Base-by-base conservation (phyloP, 1,284 basidiomycete species). In the Cutaneotrichosporon arboriforme region DNA sequence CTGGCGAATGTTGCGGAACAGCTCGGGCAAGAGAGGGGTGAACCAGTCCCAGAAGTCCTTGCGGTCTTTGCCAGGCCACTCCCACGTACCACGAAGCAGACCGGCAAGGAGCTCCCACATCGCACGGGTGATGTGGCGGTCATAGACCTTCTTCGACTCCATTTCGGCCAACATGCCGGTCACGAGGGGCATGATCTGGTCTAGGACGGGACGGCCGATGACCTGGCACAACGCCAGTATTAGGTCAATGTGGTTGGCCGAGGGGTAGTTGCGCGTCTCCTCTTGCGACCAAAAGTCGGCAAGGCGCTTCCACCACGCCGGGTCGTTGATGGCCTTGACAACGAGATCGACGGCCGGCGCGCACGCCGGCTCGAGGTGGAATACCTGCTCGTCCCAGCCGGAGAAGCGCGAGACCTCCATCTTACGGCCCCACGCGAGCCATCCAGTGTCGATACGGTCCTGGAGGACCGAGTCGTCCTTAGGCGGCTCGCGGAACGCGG, bases 71-170 rank as follows among this genome's bases (percentile, higher is more conserved):
- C 79, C 78, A 1, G 84, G 80, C 94, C 94, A 98, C 70, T 97
- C 90, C 74, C 96, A 96, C 13, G 86, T 84, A 22, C 91, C 93
- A 81, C 78, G 63, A 47, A 87, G 70, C 45, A 88, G 67, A 40
- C 92, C 93, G 42, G 83, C 81, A 35, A 97, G 70, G 31, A 96
- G 77, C 77, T 98, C 94, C 47, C 87, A 89, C 8, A 87, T 86
- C 20, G 90, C 90, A 31, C 93, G 83, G 68, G 94, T 92, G 74
- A 90, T 89, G 78, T 90, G 94, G 53, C 90, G 87, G 69, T 97
- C 89, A 33, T 69, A 69, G 9, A 69, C 64, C 58, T 69, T 73
- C 42, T 60, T 73, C 46, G 38, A 36, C 13, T 67, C 72, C 61
- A 70, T 72, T 35, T 73, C 73, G 5, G 62, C 48, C 20, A 76